phyloP scores from a whole-genome alignment of 1,139 yeast species.

The Yamadazyma triangularis region DNA sequence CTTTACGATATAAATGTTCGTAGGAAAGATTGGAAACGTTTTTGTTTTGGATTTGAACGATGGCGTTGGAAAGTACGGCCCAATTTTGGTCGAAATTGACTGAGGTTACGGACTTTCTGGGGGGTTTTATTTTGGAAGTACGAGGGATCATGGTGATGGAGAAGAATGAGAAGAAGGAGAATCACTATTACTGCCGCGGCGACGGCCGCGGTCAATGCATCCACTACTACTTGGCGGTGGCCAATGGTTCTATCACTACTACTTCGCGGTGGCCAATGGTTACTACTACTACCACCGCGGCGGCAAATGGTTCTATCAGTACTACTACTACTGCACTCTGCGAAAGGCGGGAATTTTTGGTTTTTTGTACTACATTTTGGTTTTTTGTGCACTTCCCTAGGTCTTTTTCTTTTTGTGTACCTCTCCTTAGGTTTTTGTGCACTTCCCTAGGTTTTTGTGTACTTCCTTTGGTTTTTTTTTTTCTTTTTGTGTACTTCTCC shows the following conservation, averaged over 20 bases:
- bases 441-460: no score
- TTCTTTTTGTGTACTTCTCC: no score
- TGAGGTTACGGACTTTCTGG: constrained; percentile 46
- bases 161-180: not conserved
- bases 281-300: not conserved
- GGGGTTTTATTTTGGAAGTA: constrained; percentile 69
- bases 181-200: not conserved
- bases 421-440: no score
- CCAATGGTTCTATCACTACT: no score
- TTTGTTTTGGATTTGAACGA: constrained; percentile 67
- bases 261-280: no score
- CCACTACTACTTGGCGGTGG: not conserved
- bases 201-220: not conserved
- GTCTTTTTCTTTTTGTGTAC: no score
- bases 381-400: no score
- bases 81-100: constrained; percentile 71
- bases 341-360: no score
- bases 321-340: no score
- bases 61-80: constrained; percentile 68
- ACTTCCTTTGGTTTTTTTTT: no score
- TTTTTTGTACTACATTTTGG: no score
- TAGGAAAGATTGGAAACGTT: constrained; percentile 76
- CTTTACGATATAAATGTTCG: constrained; percentile 78
- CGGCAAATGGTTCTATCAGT: not conserved
- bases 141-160: constrained; percentile 11